Base-by-base conservation (phyloP, 2,329 filamentous ascomycete species). In the Didymella pinodella region DNA sequence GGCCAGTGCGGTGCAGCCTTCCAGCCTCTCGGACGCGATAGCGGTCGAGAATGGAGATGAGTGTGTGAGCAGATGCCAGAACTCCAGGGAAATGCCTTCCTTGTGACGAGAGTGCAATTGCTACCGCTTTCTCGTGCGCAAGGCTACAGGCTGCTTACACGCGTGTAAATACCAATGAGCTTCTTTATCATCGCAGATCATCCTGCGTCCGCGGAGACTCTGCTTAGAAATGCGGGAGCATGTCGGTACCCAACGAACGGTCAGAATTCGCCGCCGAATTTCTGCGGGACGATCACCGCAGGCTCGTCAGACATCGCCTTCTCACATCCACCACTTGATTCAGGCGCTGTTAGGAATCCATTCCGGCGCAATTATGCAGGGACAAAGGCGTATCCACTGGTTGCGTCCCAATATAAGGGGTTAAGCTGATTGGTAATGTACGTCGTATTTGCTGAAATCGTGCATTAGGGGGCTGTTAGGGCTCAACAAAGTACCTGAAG, bases 401-500 rank as follows among this genome's bases (percentile, higher is more conserved):
- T 26, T 51, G 32, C 11, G 20, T 45, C 45, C 49, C 45, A 25
- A 25, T 36, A 36, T 8, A 51, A 47, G 29, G 41, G 57, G 51
- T 47, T 31, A 22, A 34, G 41, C 14, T 31, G 57, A 59, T 59
- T 59, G 57, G 57, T 59, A 59, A 59, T 59, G 20, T 12, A n/a
- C 14, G n/a, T 48, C n/a, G 49, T 38, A 49, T 44, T 40, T 53
- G 29, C 38, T 40, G n/a, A 52, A 14, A 44, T 29, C 31, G 41
- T 38, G 7, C n/a, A 3, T 31, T 55, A 36, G 36, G 34, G 22
- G 20, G 34, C 14, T 18, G 31, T 22, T 45, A 48, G 41, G 20
- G 44, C 48, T 53, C 56, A 58, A 49, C 46, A 46, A 58, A 32
- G 44, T 47, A 36, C 5, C 29, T 14, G 36, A 38, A 12, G 43